Percentiles rank a stretch among this genome's conserved stretches.
Evolutionary conservation across 1,284 basidiomycete species (phyloP).

Genomic region (Cutaneotrichosporon sp.): DNA sequence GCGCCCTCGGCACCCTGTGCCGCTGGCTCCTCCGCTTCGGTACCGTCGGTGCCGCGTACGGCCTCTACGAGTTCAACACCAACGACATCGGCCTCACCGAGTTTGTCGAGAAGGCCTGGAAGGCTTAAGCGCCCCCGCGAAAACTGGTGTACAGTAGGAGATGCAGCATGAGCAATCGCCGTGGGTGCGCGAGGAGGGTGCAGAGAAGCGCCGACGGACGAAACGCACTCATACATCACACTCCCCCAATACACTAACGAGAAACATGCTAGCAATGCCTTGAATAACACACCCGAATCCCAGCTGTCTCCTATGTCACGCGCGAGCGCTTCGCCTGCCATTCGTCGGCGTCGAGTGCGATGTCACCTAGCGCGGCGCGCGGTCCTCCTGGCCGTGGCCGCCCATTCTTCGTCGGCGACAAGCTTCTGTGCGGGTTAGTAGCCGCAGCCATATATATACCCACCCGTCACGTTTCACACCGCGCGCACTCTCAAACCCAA

Average conservation of each 20-base stretch:
- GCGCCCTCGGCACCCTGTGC: constrained; percentile 61
- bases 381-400: constrained; percentile 11
- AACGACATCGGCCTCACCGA: constrained; percentile 85
- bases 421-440: constrained; percentile 7
- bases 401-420: constrained; percentile 11
- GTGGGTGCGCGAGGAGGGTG: neutral
- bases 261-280: neutral
- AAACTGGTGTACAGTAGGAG: constrained; percentile 22
- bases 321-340: constrained; percentile 24
- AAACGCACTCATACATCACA: neutral
- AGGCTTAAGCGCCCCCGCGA: constrained; percentile 49
- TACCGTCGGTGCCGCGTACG: constrained; percentile 80
- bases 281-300: neutral
- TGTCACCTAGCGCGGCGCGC: constrained; percentile 24
- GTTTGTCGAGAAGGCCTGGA: constrained; percentile 62
- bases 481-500: constrained; percentile 34
- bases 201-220: neutral
- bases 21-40: constrained; percentile 71
- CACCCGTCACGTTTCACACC: constrained; percentile 35
- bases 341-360: constrained; percentile 13
- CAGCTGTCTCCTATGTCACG: neutral
- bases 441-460: neutral
- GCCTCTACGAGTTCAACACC: constrained; percentile 95
- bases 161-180: constrained; percentile 14
- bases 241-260: neutral